phyloP scores from a whole-genome alignment of 352 stramenopile genomes.

The Pythium coloratum region DNA sequence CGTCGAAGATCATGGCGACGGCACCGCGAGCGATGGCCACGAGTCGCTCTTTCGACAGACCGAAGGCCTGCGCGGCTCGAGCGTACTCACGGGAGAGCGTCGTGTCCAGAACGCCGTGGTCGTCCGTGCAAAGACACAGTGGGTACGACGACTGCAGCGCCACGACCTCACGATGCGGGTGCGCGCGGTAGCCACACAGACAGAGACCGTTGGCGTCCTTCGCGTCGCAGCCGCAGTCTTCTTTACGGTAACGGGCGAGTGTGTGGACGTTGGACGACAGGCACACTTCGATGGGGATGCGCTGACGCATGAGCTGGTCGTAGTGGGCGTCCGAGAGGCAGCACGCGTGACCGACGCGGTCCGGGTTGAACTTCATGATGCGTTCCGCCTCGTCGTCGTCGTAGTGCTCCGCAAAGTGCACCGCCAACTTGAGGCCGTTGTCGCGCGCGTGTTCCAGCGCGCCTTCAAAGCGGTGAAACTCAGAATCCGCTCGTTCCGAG shows the following conservation, averaged over 20 bases:
- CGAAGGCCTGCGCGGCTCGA: constrained; percentile 75
- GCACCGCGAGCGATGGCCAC: constrained; percentile 43
- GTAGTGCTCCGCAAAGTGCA: constrained; percentile 93
- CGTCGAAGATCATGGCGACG: constrained; percentile 66
- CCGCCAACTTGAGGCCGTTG: constrained; percentile 79
- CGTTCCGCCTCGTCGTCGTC: constrained; percentile 73
- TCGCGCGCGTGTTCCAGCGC: constrained; percentile 69
- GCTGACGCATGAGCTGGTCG: constrained; percentile 54
- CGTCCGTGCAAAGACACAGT: constrained; percentile 92
- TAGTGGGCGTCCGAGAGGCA: constrained; percentile 76
- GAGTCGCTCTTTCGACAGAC: constrained; percentile 49
- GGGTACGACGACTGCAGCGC: constrained; percentile 61
- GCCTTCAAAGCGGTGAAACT: constrained; percentile 85
- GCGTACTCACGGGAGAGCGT: constrained; percentile 88
- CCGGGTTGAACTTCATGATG: constrained; percentile 89
- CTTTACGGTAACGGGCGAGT: constrained; percentile 70
- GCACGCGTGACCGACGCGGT: constrained; percentile 92
- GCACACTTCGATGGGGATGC: constrained; percentile 93
- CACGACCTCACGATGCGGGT: constrained; percentile 78
- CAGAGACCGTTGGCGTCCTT: constrained; percentile 54
- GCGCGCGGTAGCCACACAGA: constrained; percentile 67
- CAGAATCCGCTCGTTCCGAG: constrained; percentile 68
- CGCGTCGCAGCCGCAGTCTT: constrained; percentile 33
- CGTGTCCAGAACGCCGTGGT: constrained; percentile 91
- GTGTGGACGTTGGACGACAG: constrained; percentile 95